Conservation (phyloP, 495 filamentous ascomycete species). For the Penicilliopsis zonata region DNA sequence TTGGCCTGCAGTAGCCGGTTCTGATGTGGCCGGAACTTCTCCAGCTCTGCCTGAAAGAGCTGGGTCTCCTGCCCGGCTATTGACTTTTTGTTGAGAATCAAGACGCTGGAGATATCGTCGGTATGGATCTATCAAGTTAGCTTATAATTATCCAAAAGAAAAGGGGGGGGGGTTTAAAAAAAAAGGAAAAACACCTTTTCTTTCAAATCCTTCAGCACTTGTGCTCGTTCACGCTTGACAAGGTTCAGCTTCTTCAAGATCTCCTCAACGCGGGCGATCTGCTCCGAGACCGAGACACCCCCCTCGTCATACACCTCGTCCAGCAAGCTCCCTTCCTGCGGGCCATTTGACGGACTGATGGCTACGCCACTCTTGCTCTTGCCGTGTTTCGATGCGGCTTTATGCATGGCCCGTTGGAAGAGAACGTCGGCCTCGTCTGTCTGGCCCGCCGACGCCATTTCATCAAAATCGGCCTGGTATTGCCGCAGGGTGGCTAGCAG, state of each 20-base stretch:
- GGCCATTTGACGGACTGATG: constrained; percentile 44
- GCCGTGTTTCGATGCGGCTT: constrained; percentile 46
- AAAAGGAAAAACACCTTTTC: constrained; percentile 60
- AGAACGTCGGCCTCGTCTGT: constrained; percentile 79
- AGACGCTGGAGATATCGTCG: constrained; percentile 92
- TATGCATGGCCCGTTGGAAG: constrained; percentile 73
- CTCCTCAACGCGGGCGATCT: constrained; percentile 82
- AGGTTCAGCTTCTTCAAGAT: constrained; percentile 84
- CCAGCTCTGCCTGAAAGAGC: constrained; percentile 85
- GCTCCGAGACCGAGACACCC: constrained; percentile 68
- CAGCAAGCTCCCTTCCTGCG: constrained; percentile 61
- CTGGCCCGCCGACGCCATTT: constrained; percentile 87
- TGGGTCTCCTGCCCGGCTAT: constrained; percentile 73
- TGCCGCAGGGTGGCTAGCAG: constrained; percentile 73
- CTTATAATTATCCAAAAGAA: not conserved
- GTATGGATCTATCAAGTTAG: constrained; percentile 58
- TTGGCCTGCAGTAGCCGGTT: constrained; percentile 80
- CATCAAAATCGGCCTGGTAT: constrained; percentile 80
- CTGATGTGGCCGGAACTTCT: constrained; percentile 93
- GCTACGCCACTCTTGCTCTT: constrained; percentile 49
- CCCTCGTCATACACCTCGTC: constrained; percentile 86
- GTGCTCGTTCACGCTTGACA: constrained; percentile 77
- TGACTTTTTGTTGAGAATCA: constrained; percentile 95
- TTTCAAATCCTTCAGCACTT: constrained; percentile 93
- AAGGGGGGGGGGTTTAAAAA: not conserved